Evolutionary conservation across 768 basidiomycete genomes (phyloP).

Genomic region (Trametes elegans): DNA sequence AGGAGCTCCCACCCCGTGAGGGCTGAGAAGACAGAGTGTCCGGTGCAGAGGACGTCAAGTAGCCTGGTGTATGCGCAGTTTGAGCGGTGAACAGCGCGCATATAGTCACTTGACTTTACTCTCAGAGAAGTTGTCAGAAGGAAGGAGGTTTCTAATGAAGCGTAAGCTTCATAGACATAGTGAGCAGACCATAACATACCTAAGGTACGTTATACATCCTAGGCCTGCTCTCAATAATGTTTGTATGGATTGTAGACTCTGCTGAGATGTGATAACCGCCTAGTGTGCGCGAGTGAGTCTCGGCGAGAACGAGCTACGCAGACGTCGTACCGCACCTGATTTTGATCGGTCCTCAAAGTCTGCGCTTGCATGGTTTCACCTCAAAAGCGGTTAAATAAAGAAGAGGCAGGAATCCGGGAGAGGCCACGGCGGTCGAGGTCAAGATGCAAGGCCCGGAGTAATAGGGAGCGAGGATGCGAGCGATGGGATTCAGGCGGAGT

Average conservation of each 20-base stretch:
- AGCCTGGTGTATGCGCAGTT: slow-evolving; percentile 35
- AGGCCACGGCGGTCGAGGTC: too few species aligned
- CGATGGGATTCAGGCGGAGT: slow-evolving; percentile 9
- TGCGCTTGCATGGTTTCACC: slow-evolving; percentile 40
- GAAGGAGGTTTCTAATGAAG: slow-evolving; percentile 62
- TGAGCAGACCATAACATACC: slow-evolving; percentile 37
- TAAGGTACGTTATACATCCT: slow-evolving; percentile 74
- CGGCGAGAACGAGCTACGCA: background rate
- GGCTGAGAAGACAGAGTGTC: slow-evolving; percentile 32
- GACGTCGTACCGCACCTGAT: slow-evolving; percentile 22
- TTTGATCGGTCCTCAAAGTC: slow-evolving; percentile 24
- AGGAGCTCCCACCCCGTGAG: slow-evolving; percentile 35
- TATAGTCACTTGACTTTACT: slow-evolving; percentile 38
- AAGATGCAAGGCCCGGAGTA: too few species aligned
- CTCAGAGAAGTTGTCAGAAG: slow-evolving; percentile 75
- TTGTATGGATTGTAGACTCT: slow-evolving; percentile 69
- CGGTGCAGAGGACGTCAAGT: slow-evolving; percentile 47
- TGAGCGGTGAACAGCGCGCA: background rate
- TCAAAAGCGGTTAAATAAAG: background rate
- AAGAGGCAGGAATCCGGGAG: background rate
- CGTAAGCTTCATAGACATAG: slow-evolving; percentile 11
- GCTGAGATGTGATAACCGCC: slow-evolving; percentile 39
- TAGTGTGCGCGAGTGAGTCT: background rate
- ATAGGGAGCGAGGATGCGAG: background rate
- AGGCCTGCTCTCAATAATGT: slow-evolving; percentile 71